Evolutionary conservation across 1,284 basidiomycete species (phyloP), one percentile per base, ranked within the genome.

Genomic region (Cutaneotrichosporon mucoides): DNA sequence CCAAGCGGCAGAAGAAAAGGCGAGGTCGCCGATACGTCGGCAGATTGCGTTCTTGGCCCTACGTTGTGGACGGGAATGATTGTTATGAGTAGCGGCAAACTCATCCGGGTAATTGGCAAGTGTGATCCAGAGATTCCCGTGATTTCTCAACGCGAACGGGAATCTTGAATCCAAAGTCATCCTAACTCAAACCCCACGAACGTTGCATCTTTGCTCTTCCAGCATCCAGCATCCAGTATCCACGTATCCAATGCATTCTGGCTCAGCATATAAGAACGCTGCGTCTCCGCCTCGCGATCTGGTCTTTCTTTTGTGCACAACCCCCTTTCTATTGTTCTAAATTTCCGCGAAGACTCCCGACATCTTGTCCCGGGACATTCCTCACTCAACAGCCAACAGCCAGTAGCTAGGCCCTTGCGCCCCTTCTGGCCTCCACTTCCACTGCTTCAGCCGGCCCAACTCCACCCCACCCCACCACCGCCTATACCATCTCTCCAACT

Each of bases 131-230:
- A 48, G 15, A 46, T 47, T 55, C 24, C 44, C 44, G 38, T 48
- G 16, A 35, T 55, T 40, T 45, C 5, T 24, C 15, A 13, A 36
- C 12, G n/a, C 42, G 52, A 53, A 53, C 52, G 52, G 52, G 52
- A 53, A 53, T 53, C 43, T 24, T 16, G 8, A 4, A 9, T 16
- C 15, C 24, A 24, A 24, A 24, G 24, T 24, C 24, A 24, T 24
- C 24, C 24, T 24, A 24, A 24, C 24, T 24, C 24, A 24, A 24
- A 24, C 24, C 24, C 24, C 46, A 48, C 46, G 46, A 6, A 36
- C 34, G 34, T 24, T 24, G 24, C 24, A 24, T 24, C 24, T 24
- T 24, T 24, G 24, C 24, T 24, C 24, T 24, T 24, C 24, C 24
- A 24, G 24, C 24, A 24, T 24, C 24, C 24, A 24, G 24, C 24